Evolutionary conservation across 2,329 filamentous ascomycete genomes (phyloP).

Genomic region (Cladophialophora chaetospira): DNA sequence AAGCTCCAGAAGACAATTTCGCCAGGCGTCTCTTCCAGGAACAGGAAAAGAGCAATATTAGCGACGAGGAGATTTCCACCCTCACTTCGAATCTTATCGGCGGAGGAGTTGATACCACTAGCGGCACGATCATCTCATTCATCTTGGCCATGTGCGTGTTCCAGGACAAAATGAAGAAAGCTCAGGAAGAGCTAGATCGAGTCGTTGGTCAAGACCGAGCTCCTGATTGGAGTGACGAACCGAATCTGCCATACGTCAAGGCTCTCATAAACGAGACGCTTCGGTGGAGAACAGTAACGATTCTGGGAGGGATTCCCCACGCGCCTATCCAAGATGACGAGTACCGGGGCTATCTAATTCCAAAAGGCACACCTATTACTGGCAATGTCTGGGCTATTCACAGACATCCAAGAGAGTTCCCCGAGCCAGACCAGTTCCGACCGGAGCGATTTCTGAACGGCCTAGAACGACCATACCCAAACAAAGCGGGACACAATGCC

Average conservation of each 20-base stretch:
- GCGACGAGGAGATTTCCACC: conserved; percentile 48
- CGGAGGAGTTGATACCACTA: conserved; percentile 37
- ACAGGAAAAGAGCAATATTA: conserved; percentile 49
- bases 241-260: conserved; percentile 41
- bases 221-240: conserved; percentile 43
- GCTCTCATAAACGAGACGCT: conserved; percentile 44
- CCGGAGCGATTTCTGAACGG: conserved; percentile 47
- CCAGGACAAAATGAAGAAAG: conserved; percentile 50
- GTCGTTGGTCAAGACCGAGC: conserved; percentile 42
- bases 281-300: conserved; percentile 41
- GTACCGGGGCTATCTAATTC: conserved; percentile 54
- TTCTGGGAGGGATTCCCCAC: conserved; percentile 40
- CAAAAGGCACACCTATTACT: conserved; percentile 45
- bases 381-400: conserved; percentile 33
- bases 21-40: conserved; percentile 54
- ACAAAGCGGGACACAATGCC: conserved; percentile 56
- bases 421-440: conserved; percentile 43
- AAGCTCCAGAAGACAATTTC: conserved; percentile 42
- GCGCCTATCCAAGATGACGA: conserved; percentile 48
- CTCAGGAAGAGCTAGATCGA: conserved; percentile 50
- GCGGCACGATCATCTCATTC: conserved; percentile 37
- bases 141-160: conserved; percentile 42
- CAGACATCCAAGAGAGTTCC: conserved; percentile 43
- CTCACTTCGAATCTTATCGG: conserved; percentile 49
- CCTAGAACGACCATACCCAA: conserved; percentile 48